Conservation (phyloP, 352 stramenopile genomes). For the Globisporangium viniferum region DNA sequence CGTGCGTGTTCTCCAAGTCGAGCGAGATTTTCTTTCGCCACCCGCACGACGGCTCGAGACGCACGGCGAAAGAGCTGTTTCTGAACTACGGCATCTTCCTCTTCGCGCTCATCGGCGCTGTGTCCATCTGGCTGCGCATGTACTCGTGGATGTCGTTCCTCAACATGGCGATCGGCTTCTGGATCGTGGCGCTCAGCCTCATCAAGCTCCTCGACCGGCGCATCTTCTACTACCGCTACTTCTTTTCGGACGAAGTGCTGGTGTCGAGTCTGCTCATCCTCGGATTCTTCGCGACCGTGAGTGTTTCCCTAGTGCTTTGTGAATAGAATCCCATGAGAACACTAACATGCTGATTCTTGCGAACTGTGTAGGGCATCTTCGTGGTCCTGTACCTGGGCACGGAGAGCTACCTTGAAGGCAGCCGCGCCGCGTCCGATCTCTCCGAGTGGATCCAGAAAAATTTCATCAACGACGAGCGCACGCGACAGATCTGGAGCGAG, state of each 20-base stretch:
- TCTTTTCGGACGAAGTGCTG: slow-evolving; percentile 86
- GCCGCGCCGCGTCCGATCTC: slow-evolving; percentile 62
- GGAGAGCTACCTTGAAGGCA: slow-evolving; percentile 86
- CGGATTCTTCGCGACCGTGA: slow-evolving; percentile 80
- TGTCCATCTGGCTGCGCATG: slow-evolving; percentile 87
- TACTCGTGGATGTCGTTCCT: slow-evolving; percentile 81
- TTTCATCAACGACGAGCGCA: slow-evolving; percentile 87
- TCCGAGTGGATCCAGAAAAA: slow-evolving; percentile 83
- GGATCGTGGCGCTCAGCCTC: slow-evolving; percentile 55
- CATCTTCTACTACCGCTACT: slow-evolving; percentile 88
- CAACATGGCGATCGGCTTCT: slow-evolving; percentile 65
- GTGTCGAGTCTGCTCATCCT: slow-evolving; percentile 77
- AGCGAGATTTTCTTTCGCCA: slow-evolving; percentile 75
- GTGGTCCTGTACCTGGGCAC: slow-evolving; percentile 82
- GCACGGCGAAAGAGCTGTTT: slow-evolving; percentile 78
- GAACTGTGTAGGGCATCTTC: slow-evolving; percentile 50
- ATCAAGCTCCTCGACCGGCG: slow-evolving; percentile 83
- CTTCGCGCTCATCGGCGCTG: slow-evolving; percentile 76
- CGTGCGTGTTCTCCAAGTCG: slow-evolving; percentile 76
- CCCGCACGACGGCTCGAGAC: slow-evolving; percentile 52
- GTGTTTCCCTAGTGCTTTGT: neutral
- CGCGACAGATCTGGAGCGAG: slow-evolving; percentile 76
- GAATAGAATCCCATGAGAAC: neutral
- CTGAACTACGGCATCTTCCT: slow-evolving; percentile 88
- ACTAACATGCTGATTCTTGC: slow-evolving; percentile 3